Evolutionary conservation across 2,329 filamentous ascomycete genomes (phyloP).

Genomic region (Aureobasidium sp.): DNA sequence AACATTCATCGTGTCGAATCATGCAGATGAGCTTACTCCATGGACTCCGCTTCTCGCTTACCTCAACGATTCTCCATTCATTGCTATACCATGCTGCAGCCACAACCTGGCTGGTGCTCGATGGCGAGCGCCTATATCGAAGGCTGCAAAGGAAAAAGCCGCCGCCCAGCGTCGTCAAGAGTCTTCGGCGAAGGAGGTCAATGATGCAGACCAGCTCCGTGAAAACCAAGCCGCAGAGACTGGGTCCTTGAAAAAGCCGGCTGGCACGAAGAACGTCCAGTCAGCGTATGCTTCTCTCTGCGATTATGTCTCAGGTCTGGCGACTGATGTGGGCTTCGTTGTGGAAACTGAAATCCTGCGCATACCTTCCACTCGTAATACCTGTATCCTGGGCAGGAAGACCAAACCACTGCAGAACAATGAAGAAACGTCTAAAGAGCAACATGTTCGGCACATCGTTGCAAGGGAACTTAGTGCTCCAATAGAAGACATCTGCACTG

Average conservation of each 20-base stretch:
- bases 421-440: not conserved
- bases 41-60: slow-evolving; percentile 89
- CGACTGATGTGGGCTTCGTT: slow-evolving; percentile 61
- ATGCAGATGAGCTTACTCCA: slow-evolving; percentile 89
- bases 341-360: slow-evolving; percentile 78
- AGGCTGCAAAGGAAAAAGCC: not conserved
- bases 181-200: not conserved
- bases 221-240: slow-evolving; percentile 25
- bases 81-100: slow-evolving; percentile 93
- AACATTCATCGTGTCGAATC: slow-evolving; percentile 93
- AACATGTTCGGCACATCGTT: slow-evolving; percentile 11
- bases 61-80: slow-evolving; percentile 67
- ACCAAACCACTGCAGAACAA: not conserved
- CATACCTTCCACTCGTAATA: slow-evolving; percentile 87
- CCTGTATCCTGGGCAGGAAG: slow-evolving; percentile 58
- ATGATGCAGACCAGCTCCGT: not conserved
- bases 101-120: slow-evolving; percentile 68
- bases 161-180: not conserved
- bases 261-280: slow-evolving; percentile 31
- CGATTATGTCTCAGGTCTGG: slow-evolving; percentile 63
- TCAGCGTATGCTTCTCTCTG: slow-evolving; percentile 81
- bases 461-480: slow-evolving; percentile 13
- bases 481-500: slow-evolving; percentile 12
- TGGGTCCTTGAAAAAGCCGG: slow-evolving; percentile 25
- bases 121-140: slow-evolving; percentile 51